Evolutionary conservation across 805 yeast genomes (phyloP), one percentile per base, ranked within the genome.

Genomic region (Jamesozyma hellenica): DNA sequence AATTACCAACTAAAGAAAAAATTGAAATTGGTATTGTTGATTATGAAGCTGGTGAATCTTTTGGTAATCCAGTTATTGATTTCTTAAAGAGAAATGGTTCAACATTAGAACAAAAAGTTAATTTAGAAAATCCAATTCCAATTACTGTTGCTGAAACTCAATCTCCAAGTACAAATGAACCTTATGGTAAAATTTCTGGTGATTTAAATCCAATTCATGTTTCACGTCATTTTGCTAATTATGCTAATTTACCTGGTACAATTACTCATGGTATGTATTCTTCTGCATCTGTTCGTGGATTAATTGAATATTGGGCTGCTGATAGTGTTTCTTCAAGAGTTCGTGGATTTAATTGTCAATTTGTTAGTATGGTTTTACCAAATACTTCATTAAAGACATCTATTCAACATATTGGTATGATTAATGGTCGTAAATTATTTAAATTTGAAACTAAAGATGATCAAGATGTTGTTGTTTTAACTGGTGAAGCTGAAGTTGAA

Each of bases 201-300:
- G 99, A 92, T 66, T 90, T 75, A 77, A 92, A 92, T 66, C 98
- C 99, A 46, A 92, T 92, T 55, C 99, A 92, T 63, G 97, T 94
- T 45, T 83, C 95, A 28, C 81, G 95, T 60, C 92, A 86, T 38
- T 92, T 92, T 66, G 88, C 98, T 41, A 73, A 78, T 46, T 92
- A 92, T 61, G 97, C 95, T 34, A 78, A 78, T 56, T 72, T 92
- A 58, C 96, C 96, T 43, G 98, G 98, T 51, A 92, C 97, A 29
- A 92, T 92, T 56, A 92, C 98, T 28, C 98, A 94, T 59, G 99
- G 99, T 62, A 94, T 92, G 99, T 94, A 77, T 74, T 84, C 96
- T 16, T 83, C 95, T 59, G 98, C 96, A 46, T 75, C 94, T 47
- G 90, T 88, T 51, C 82, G 98, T 71, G 77, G 94, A 27, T 74